phyloP scores from a whole-genome alignment of 2,329 filamentous ascomycete species.

The Aspergillus aculeatus region DNA sequence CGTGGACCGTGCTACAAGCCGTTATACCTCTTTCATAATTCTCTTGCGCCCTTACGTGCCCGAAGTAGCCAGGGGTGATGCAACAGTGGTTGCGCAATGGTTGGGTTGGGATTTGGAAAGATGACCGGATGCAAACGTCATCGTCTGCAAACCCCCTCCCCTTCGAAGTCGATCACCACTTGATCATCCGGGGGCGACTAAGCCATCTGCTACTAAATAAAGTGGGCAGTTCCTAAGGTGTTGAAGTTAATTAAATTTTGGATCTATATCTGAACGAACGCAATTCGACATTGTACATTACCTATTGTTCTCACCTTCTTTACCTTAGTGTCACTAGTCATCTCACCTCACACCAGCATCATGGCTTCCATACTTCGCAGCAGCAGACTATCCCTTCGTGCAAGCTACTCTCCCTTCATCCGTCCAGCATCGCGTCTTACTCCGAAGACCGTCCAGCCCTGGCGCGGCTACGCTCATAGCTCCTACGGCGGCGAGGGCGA shows the following conservation, averaged over 20 bases:
- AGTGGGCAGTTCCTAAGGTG: not conserved
- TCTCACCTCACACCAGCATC: not conserved
- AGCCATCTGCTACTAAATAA: not conserved
- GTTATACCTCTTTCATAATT: not conserved
- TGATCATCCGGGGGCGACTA: not conserved
- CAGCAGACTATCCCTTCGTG: constrained; percentile 1
- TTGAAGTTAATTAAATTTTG: not conserved
- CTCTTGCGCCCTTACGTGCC: not conserved
- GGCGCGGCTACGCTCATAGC: constrained; percentile 20
- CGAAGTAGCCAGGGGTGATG: not conserved
- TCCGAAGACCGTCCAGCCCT: not conserved
- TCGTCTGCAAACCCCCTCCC: not conserved
- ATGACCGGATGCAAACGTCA: constrained; percentile 9
- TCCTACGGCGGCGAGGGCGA: constrained; percentile 21
- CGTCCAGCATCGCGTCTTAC: not conserved
- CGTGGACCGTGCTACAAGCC: not conserved
- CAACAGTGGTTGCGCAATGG: not conserved
- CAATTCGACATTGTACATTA: not conserved
- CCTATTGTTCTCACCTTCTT: not conserved
- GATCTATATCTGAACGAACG: not conserved
- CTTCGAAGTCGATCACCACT: not conserved
- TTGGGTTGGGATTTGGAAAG: not conserved
- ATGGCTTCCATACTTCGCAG: constrained; percentile 7
- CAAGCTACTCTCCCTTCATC: constrained; percentile 2
- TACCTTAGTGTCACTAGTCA: too few relatives aligned